phyloP scores from a whole-genome alignment of 169 alveolate species.

The Plasmodium ovale region DNA sequence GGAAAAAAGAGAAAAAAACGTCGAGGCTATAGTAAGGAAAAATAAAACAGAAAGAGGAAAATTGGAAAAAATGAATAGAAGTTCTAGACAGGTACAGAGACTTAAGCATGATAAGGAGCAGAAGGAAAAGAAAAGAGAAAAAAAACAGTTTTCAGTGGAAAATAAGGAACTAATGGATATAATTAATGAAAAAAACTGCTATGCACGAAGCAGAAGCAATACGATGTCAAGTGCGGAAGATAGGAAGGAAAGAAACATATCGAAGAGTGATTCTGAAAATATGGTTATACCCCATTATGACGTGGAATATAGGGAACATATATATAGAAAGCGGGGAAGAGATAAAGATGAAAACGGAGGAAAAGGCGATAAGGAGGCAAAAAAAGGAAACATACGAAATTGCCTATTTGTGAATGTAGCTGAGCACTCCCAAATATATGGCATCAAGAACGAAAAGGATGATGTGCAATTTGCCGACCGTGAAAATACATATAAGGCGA shows the following conservation, averaged over 20 bases:
- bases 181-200: constrained; percentile 16
- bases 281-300: neutral
- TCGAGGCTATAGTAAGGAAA: neutral
- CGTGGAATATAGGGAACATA: no score
- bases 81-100: no score
- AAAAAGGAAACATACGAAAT: constrained; percentile 17
- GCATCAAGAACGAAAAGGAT: constrained; percentile 2
- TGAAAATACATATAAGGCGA: neutral
- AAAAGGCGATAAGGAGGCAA: neutral
- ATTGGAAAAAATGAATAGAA: neutral
- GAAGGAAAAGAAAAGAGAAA: constrained; percentile 4
- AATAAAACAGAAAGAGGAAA: neutral
- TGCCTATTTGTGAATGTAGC: constrained; percentile 19
- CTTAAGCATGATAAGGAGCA: constrained; percentile 1
- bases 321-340: neutral
- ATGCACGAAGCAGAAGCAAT: constrained; percentile 30
- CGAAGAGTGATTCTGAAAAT: neutral
- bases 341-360: neutral
- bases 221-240: constrained; percentile 26
- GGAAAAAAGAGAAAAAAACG: neutral
- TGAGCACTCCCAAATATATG: constrained; percentile 23
- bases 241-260: neutral
- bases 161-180: constrained; percentile 49
- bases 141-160: constrained; percentile 7
- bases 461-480: neutral